These are phyloP conservation scores for Escovopsis sp. DNA, from an alignment of 2,329 filamentous ascomycete species.

Conservation along the genomic window DNA sequence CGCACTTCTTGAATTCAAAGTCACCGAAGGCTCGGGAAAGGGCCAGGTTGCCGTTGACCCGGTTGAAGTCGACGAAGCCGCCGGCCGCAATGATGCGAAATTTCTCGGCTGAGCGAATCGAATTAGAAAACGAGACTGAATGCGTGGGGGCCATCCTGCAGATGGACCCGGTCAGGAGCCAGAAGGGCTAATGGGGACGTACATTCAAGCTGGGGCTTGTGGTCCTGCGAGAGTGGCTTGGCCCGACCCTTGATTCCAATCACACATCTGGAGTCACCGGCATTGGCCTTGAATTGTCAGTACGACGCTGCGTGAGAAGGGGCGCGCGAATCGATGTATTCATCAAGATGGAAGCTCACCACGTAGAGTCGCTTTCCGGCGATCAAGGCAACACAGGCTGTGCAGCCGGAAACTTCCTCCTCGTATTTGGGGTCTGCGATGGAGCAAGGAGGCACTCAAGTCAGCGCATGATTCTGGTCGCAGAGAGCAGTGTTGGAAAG, in stretches of 20 bases:
- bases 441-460: background rate
- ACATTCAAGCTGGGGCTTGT: slow-evolving; percentile 99
- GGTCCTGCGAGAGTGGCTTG: slow-evolving; percentile 96
- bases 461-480: too few relatives aligned
- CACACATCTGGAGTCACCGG: slow-evolving; percentile 89
- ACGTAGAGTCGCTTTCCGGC: slow-evolving; percentile 87
- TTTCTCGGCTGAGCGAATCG: slow-evolving; percentile 61
- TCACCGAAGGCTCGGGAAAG: slow-evolving; percentile 95
- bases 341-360: slow-evolving; percentile 52
- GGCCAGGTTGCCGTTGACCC: slow-evolving; percentile 94
- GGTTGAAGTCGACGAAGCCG: slow-evolving; percentile 95
- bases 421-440: slow-evolving; percentile 80
- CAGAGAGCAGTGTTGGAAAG: background rate
- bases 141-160: too few relatives aligned
- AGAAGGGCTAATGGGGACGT: too few relatives aligned
- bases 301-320: background rate
- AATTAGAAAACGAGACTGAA: slow-evolving; percentile 2
- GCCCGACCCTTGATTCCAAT: slow-evolving; percentile 92
- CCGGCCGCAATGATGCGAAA: slow-evolving; percentile 89
- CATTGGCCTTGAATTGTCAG: slow-evolving; percentile 58
- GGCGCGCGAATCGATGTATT: background rate
- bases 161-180: too few relatives aligned
- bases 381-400: slow-evolving; percentile 79
- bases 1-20: slow-evolving; percentile 99
- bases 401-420: slow-evolving; percentile 96